Base-by-base conservation (phyloP, 495 filamentous ascomycete species). In the Daldinia decipiens region DNA sequence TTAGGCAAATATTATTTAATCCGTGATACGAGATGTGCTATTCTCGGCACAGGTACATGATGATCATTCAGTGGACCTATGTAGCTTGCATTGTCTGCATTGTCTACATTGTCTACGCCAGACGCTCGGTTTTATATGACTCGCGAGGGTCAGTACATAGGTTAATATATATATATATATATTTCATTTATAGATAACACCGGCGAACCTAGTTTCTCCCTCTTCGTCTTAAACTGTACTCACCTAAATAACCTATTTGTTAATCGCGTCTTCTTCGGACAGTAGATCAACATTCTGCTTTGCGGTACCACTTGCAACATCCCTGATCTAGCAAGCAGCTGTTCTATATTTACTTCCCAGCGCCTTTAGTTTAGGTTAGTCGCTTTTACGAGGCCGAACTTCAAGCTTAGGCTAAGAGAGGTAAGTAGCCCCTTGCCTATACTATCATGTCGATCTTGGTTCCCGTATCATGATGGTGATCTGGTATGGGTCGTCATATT, bases 391-490 rank as follows among this genome's bases (percentile, higher is more conserved):
- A 19, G 6, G 19, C 17, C 8, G 17, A 21, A 19, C 43, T 47
- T 47, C 4, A 47, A 47, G 43, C 43, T 47, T 47, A 47, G 43
- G 19, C 17, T 47, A 24, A 47, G 43, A 47, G 21, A n/a, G n/a
- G n/a, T 0, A 47, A 47, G 43, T 12, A 47, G 24, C 9, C 43
- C 3, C 19, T 47, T 57, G 3, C 8, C 32, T 24, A 15, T 55
- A 39, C 12, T 61, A 65, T 59, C 4, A 43, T 54, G 26, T 51
- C n/a, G 59, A 36, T 21, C 59, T 70, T 6, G 75, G 73, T 45
- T 76, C 75, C 13, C 75, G 70, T 21, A 77, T 62, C 75, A 77
- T 77, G 40, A 76, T 63, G 4, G 71, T 62, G 21, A 76, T 36
- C 8, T 51, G 52, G 40, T 67, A 72, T 17, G 43, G 15, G 11